phyloP scores from a whole-genome alignment of 2,329 filamentous ascomycete species.

The Fusarium neocosmosporiellum region DNA sequence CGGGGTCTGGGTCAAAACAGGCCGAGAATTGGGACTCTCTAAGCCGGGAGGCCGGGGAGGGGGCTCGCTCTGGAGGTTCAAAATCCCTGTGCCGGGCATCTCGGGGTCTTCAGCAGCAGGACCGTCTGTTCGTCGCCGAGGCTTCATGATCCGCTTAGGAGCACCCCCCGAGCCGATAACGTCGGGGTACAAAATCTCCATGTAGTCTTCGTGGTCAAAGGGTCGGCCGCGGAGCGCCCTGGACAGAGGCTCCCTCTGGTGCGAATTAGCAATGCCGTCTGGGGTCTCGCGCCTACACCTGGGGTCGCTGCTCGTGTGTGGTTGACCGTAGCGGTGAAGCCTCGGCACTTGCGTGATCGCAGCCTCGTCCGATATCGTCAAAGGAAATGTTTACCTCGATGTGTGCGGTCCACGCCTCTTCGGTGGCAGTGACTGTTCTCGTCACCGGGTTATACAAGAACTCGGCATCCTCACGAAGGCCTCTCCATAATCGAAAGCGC shows the following conservation, averaged over 20 bases:
- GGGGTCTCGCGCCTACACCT: not conserved
- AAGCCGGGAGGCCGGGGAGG: slow-evolving; percentile 36
- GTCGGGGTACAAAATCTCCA: slow-evolving; percentile 70
- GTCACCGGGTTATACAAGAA: slow-evolving; percentile 65
- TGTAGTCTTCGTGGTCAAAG: slow-evolving; percentile 70
- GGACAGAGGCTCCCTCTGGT: slow-evolving; percentile 67
- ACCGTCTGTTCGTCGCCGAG: slow-evolving; percentile 61
- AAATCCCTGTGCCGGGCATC: slow-evolving; percentile 59
- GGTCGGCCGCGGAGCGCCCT: slow-evolving; percentile 66
- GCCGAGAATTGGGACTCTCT: slow-evolving; percentile 43
- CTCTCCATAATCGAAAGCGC: slow-evolving; percentile 71
- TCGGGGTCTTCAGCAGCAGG: slow-evolving; percentile 59
- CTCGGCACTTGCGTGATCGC: slow-evolving; percentile 5
- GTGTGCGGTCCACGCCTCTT: slow-evolving; percentile 68
- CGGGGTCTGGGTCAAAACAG: slow-evolving; percentile 46
- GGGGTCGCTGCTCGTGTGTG: not conserved
- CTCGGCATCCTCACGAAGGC: slow-evolving; percentile 66
- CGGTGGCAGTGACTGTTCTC: slow-evolving; percentile 64
- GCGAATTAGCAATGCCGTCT: slow-evolving; percentile 28
- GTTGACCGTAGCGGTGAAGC: not conserved
- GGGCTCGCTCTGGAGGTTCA: slow-evolving; percentile 56
- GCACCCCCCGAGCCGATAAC: slow-evolving; percentile 70
- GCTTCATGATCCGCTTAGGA: slow-evolving; percentile 69
- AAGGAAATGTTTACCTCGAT: slow-evolving; percentile 61
- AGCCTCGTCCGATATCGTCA: slow-evolving; percentile 1